Conservation (phyloP, 345 rosid genomes). For the Noccaea bulbosa region DNA sequence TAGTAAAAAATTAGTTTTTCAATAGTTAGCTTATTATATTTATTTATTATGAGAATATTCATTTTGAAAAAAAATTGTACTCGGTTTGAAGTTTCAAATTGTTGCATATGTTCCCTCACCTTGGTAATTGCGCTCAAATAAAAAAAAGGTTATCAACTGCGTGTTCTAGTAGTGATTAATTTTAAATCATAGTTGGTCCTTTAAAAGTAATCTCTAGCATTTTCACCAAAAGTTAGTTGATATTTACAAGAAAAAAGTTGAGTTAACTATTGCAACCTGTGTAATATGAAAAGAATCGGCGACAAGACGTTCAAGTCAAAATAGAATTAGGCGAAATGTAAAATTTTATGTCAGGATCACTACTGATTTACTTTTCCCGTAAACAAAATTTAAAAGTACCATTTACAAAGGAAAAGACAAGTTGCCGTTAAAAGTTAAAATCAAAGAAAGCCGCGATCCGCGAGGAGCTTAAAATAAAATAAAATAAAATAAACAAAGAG, state of each 20-base stretch:
- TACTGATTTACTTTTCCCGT: slow-evolving; percentile 13
- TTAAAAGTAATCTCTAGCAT: background rate
- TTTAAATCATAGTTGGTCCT: slow-evolving; percentile 10
- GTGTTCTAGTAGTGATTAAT: slow-evolving; percentile 5
- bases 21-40: slow-evolving; percentile 3
- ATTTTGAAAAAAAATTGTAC: background rate
- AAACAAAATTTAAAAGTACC: background rate
- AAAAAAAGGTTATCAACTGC: background rate
- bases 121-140: slow-evolving; percentile 6
- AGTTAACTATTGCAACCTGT: slow-evolving; percentile 23
- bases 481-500: background rate
- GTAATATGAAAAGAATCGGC: slow-evolving; percentile 39
- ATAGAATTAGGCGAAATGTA: slow-evolving; percentile 41
- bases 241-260: background rate
- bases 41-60: slow-evolving; percentile 14
- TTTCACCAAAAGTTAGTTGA: background rate
- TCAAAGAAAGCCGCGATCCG: slow-evolving; percentile 46
- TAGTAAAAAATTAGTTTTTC: too few species aligned
- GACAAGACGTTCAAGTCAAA: slow-evolving; percentile 43
- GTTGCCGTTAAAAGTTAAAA: slow-evolving; percentile 37
- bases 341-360: slow-evolving; percentile 29
- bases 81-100: background rate
- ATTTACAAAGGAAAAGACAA: slow-evolving; percentile 35
- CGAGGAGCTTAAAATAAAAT: slow-evolving; percentile 38
- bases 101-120: background rate